phyloP scores from a whole-genome alignment of 768 basidiomycete genomes.

The Calvatia gigantea region DNA sequence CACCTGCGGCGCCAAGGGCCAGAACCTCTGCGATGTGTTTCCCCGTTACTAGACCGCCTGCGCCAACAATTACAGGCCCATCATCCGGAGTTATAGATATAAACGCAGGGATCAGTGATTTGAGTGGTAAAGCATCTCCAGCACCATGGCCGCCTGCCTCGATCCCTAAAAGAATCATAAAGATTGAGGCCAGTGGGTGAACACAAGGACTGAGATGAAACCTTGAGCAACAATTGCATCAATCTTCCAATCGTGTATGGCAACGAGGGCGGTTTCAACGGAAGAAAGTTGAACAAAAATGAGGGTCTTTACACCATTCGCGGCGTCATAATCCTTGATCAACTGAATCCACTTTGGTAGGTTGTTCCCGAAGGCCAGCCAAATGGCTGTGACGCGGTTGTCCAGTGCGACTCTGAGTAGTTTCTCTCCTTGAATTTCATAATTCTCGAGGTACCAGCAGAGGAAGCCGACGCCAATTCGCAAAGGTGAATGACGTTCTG shows the following conservation, averaged over 20 bases:
- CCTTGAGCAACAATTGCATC: conserved; percentile 83
- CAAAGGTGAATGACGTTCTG: conserved; percentile 31
- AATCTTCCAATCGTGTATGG: conserved; percentile 62
- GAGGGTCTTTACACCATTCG: conserved; percentile 35
- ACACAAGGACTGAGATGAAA: conserved; percentile 20
- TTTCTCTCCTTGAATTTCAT: conserved; percentile 32
- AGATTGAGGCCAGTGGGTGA: conserved; percentile 1
- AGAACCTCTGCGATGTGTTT: conserved; percentile 63
- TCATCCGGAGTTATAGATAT: conserved; percentile 37
- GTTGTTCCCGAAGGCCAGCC: conserved; percentile 70
- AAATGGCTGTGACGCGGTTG: conserved; percentile 58
- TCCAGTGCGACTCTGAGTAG: conserved; percentile 50
- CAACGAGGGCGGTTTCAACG: conserved; percentile 54
- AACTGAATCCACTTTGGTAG: conserved; percentile 57
- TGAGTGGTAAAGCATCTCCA: conserved; percentile 50
- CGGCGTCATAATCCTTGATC: conserved; percentile 52
- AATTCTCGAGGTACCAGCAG: conserved; percentile 64
- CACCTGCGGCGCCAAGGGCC: conserved; percentile 64
- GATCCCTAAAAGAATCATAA: conserved; percentile 42
- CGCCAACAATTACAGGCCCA: conserved; percentile 60
- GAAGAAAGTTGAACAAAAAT: conserved; percentile 68
- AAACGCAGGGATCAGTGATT: conserved; percentile 57
- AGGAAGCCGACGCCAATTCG: conserved; percentile 77
- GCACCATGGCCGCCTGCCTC: conserved; percentile 82
- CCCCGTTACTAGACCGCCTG: conserved; percentile 70